Percentiles rank a stretch among this genome's conserved stretches.
phyloP scores from a whole-genome alignment of 441 rosid genomes.

The Flueggea neowawraea region DNA sequence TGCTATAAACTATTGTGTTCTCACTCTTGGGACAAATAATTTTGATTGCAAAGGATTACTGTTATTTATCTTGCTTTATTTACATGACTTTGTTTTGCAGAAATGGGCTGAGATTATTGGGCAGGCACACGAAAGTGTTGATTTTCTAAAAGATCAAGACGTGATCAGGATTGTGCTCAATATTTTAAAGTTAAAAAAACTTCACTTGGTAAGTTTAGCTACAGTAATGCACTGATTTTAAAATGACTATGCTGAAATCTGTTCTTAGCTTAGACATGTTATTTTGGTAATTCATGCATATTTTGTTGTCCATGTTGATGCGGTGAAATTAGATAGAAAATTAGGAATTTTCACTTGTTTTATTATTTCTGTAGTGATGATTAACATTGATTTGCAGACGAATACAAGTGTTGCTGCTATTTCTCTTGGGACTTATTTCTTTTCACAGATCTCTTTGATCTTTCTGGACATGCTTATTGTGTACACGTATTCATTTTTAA shows the following conservation, averaged over 20 bases:
- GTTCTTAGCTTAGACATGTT: background rate
- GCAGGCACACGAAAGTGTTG: slow-evolving; percentile 98
- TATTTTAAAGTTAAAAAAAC: slow-evolving; percentile 66
- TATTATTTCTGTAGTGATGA: background rate
- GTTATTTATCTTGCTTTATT: background rate
- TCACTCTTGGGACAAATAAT: too few species aligned
- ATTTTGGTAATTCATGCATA: background rate
- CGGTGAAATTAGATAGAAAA: too few species aligned
- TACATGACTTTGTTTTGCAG: slow-evolving; percentile 39
- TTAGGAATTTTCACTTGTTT: background rate
- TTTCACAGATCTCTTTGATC: slow-evolving; percentile 86
- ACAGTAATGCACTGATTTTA: background rate
- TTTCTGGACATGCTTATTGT: slow-evolving; percentile 99
- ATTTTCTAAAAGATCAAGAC: slow-evolving; percentile 87
- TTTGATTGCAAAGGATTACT: too few species aligned
- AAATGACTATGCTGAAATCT: background rate
- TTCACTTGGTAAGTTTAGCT: background rate
- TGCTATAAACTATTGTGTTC: too few species aligned
- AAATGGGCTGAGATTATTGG: slow-evolving; percentile 98
- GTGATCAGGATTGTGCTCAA: slow-evolving; percentile 94
- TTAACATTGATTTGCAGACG: slow-evolving; percentile 56
- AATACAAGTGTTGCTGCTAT: slow-evolving; percentile 98
- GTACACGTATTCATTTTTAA: slow-evolving; percentile 56
- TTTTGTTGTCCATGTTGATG: too few species aligned
- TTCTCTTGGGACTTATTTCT: slow-evolving; percentile 91